These are phyloP conservation scores for Saccharomyces hybrid DNA, from an alignment of 1,139 yeast species.

Conservation along the genomic window DNA sequence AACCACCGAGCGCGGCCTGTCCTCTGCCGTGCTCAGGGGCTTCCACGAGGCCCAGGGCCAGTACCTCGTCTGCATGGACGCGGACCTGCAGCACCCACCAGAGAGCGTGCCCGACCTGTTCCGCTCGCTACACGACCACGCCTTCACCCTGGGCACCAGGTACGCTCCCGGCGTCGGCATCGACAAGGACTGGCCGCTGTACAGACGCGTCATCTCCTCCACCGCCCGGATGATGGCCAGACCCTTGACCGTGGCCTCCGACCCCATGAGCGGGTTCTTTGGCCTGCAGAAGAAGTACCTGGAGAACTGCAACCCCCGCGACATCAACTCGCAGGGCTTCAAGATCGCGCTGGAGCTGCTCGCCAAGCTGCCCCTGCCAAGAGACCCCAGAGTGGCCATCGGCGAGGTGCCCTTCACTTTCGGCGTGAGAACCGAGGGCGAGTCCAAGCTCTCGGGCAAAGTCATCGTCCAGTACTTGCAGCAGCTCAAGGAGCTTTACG, in stretches of 20 bases:
- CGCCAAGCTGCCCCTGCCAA: constrained; percentile 38
- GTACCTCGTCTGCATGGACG: constrained; percentile 42
- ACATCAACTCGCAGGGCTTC: constrained; percentile 39
- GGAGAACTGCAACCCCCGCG: constrained; percentile 25
- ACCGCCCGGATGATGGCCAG: constrained; percentile 42
- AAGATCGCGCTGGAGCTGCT: constrained; percentile 40
- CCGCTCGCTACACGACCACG: constrained; percentile 33
- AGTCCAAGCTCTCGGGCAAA: constrained; percentile 40
- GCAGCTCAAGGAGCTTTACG: constrained; percentile 38
- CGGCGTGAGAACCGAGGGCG: constrained; percentile 45
- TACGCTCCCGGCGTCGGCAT: constrained; percentile 44
- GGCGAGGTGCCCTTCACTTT: constrained; percentile 44
- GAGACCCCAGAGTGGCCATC: constrained; percentile 25
- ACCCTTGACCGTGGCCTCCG: constrained; percentile 40
- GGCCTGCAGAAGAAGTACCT: constrained; percentile 40
- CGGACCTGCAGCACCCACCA: constrained; percentile 44
- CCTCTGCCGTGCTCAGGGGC: constrained; percentile 42
- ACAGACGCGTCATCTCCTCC: constrained; percentile 39
- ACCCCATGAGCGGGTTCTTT: constrained; percentile 44
- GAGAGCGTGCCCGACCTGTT: constrained; percentile 39
- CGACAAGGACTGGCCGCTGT: constrained; percentile 43
- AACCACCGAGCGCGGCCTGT: constrained; percentile 40
- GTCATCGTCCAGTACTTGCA: constrained; percentile 40
- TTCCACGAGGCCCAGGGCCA: constrained; percentile 39
- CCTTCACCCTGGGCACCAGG: constrained; percentile 41